These are phyloP conservation scores for Capsicum chinense DNA, from an alignment of 257 asterid species.

Conservation along the genomic window DNA sequence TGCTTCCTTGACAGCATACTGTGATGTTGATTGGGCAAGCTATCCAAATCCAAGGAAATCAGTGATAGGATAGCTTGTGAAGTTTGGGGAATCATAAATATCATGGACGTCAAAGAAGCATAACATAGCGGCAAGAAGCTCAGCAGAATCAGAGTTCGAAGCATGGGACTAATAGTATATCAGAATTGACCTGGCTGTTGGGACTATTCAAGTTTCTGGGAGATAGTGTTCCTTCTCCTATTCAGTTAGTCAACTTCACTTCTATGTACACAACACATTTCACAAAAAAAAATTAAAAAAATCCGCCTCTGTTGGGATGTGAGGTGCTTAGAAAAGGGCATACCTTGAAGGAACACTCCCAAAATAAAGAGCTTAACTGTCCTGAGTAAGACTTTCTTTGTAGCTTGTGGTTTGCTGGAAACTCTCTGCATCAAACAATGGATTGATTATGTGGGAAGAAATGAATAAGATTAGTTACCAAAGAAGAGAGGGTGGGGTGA, in stretches of 20 bases:
- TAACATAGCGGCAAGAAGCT: not conserved
- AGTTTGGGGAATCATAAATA: not conserved
- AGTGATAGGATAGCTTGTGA: not conserved
- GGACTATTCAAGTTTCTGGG: not conserved
- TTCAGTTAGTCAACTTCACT: not conserved
- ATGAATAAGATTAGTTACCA: not conserved
- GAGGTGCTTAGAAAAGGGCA: not conserved
- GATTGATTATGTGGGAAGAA: not conserved
- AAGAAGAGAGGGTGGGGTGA: not conserved
- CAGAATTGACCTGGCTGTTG: not conserved
- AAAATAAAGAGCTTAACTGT: slow-evolving; percentile 66
- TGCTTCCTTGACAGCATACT: not conserved
- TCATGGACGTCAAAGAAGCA: too few relatives aligned
- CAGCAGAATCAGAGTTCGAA: not conserved
- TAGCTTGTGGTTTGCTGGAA: slow-evolving; percentile 62
- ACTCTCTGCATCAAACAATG: slow-evolving; percentile 58
- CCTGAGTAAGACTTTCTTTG: slow-evolving; percentile 70
- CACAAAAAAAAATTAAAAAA: not conserved
- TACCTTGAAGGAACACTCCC: slow-evolving; percentile 93
- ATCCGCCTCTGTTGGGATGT: not conserved
- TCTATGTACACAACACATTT: not conserved
- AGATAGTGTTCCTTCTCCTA: not conserved
- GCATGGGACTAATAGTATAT: not conserved
- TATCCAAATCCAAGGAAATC: too few relatives aligned
- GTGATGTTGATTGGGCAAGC: not conserved